Evolutionary conservation across 176 grass and related monocot genomes (phyloP).

Genomic region (Metroxylon sagu): DNA sequence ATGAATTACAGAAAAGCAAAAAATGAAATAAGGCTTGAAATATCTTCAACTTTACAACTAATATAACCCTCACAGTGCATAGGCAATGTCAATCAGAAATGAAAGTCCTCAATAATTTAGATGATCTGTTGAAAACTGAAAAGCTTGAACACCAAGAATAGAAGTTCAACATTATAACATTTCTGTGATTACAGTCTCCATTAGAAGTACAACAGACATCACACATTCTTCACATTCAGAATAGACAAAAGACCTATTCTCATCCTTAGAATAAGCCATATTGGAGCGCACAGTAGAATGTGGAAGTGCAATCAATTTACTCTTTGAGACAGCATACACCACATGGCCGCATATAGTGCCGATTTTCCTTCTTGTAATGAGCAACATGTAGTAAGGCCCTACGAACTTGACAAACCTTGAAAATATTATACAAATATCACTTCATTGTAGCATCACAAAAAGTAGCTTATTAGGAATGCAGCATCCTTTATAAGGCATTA

Average conservation of each 20-base stretch:
- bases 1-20: too few species aligned
- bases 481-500: too few species aligned
- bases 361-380: slow-evolving; percentile 88
- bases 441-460: too few species aligned
- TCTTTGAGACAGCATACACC: slow-evolving; percentile 73
- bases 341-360: slow-evolving; percentile 79
- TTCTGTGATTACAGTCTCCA: slow-evolving; percentile 19
- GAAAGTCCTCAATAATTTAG: too few species aligned
- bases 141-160: not conserved
- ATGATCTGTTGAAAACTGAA: too few species aligned
- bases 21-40: too few species aligned
- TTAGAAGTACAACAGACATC: slow-evolving; percentile 51
- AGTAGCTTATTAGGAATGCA: too few species aligned
- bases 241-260: slow-evolving; percentile 97
- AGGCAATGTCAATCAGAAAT: too few species aligned
- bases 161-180: not conserved
- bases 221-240: slow-evolving; percentile 60
- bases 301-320: slow-evolving; percentile 72
- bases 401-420: slow-evolving; percentile 89
- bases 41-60: too few species aligned
- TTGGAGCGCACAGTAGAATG: slow-evolving; percentile 62
- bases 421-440: not conserved
- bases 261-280: slow-evolving; percentile 96
- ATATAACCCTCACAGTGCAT: too few species aligned
- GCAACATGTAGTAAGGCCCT: slow-evolving; percentile 91